Percentiles rank a stretch among this genome's conserved stretches.
Evolutionary conservation across 805 yeast genomes (phyloP).

Genomic region (Yarrowia sp.): DNA sequence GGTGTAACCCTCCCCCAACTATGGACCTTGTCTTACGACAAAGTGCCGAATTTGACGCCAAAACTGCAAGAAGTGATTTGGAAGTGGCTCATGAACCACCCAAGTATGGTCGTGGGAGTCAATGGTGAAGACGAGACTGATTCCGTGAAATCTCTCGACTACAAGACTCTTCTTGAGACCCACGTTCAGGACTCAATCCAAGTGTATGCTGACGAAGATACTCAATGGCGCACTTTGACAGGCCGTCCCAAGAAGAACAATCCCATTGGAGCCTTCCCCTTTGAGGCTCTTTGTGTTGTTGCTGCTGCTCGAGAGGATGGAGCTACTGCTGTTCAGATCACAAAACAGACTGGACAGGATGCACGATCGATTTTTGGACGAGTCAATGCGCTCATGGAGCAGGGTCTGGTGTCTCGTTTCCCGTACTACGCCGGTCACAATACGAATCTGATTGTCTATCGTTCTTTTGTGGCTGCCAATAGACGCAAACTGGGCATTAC

Average conservation of each 20-base stretch:
- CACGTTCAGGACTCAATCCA: constrained; percentile 20
- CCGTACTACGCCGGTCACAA: constrained; percentile 38
- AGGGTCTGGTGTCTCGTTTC: constrained; percentile 38
- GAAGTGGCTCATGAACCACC: constrained; percentile 33
- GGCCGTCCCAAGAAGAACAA: constrained; percentile 36
- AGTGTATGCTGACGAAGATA: constrained; percentile 36
- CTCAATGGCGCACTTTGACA: constrained; percentile 40
- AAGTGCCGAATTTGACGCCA: constrained; percentile 31
- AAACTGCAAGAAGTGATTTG: constrained; percentile 31
- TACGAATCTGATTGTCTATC: constrained; percentile 37
- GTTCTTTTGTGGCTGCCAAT: constrained; percentile 38
- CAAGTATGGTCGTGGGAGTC: constrained; percentile 27
- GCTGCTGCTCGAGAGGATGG: constrained; percentile 43
- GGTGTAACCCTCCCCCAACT: constrained; percentile 34
- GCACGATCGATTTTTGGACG: constrained; percentile 42
- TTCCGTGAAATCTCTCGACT: constrained; percentile 19
- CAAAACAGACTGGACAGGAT: constrained; percentile 41
- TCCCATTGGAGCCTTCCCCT: constrained; percentile 40
- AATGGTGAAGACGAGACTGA: constrained; percentile 19
- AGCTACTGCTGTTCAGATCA: constrained; percentile 38
- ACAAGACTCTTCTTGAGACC: background rate
- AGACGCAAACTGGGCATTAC: constrained; percentile 29
- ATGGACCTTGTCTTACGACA: constrained; percentile 32
- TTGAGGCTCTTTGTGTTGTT: constrained; percentile 40
- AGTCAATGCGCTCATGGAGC: constrained; percentile 34